These are phyloP conservation scores for Colletotrichum caudatum DNA, from an alignment of 2,329 filamentous ascomycete genomes.

Conservation along the genomic window DNA sequence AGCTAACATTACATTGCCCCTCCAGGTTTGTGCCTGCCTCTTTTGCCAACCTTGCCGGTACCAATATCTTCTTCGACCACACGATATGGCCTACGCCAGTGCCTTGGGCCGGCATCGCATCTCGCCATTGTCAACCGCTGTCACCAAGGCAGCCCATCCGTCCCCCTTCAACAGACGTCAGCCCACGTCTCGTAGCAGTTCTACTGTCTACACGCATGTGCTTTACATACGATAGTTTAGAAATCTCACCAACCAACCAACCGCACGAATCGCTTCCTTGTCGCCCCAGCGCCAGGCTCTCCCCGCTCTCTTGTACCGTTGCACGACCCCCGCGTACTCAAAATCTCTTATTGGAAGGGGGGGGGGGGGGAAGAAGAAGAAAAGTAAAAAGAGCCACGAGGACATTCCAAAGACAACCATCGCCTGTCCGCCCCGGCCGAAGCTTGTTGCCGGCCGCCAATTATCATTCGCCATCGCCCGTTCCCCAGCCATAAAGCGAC, in stretches of 20 bases:
- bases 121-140: no score
- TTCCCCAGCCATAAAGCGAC: slow-evolving; percentile 24
- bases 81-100: neutral
- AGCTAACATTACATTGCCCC: neutral
- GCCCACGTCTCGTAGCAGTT: slow-evolving; percentile 32
- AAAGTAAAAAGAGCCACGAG: slow-evolving; percentile 28
- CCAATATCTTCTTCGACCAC: neutral
- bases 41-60: neutral
- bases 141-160: neutral
- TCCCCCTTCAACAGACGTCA: slow-evolving; percentile 17
- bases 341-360: slow-evolving; percentile 27
- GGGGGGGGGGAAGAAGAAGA: no score
- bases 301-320: slow-evolving; percentile 19
- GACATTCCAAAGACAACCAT: slow-evolving; percentile 29
- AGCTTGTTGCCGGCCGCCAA: slow-evolving; percentile 9
- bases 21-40: neutral
- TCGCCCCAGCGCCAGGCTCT: slow-evolving; percentile 26
- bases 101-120: no score
- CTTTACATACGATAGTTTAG: no score
- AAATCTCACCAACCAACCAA: neutral
- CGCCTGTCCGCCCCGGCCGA: slow-evolving; percentile 34
- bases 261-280: slow-evolving; percentile 25
- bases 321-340: slow-evolving; percentile 20
- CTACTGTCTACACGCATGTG: neutral
- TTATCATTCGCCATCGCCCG: neutral